These are phyloP conservation scores for Pichia sp. DNA, from an alignment of 1,139 yeast genomes.

Conservation along the genomic window DNA sequence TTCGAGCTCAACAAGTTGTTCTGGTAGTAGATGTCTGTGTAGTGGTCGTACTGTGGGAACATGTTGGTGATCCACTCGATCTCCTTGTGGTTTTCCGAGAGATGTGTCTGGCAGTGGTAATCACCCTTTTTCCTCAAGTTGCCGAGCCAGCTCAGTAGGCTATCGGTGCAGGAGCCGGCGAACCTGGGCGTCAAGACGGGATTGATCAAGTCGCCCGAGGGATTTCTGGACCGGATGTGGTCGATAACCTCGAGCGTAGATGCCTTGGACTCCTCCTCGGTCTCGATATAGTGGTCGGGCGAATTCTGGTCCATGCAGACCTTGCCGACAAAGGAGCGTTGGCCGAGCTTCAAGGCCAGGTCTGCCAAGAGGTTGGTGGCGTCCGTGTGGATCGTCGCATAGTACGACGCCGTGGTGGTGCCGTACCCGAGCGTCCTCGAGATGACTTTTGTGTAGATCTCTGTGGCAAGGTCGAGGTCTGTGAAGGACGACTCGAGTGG, in stretches of 20 bases:
- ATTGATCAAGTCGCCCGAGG: conserved; percentile 42
- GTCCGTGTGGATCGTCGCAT: conserved; percentile 76
- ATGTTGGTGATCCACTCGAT: conserved; percentile 66
- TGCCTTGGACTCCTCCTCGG: conserved; percentile 52
- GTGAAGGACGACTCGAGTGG: conserved; percentile 68
- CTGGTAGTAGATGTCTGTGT: conserved; percentile 73
- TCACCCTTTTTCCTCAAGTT: conserved; percentile 43
- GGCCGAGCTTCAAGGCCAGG: conserved; percentile 61
- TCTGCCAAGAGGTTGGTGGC: conserved; percentile 77
- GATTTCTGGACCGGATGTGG: conserved; percentile 51
- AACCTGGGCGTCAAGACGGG: conserved; percentile 91
- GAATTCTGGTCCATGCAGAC: conserved; percentile 85
- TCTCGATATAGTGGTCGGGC: conserved; percentile 65
- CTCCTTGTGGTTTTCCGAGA: conserved; percentile 75
- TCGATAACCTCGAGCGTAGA: conserved; percentile 55
- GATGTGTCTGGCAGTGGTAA: conserved; percentile 83
- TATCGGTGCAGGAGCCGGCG: conserved; percentile 80
- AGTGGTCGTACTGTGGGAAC: conserved; percentile 66
- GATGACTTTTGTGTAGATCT: conserved; percentile 63
- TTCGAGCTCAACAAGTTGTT: conserved; percentile 54
- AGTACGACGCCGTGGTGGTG: conserved; percentile 89
- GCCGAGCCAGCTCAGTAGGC: conserved; percentile 62
- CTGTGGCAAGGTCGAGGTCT: conserved; percentile 49
- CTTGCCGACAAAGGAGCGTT: conserved; percentile 86
- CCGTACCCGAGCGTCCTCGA: conserved; percentile 67